These are phyloP conservation scores for Lactifluus pinguis DNA, from an alignment of 768 basidiomycete species.

Conservation along the genomic window DNA sequence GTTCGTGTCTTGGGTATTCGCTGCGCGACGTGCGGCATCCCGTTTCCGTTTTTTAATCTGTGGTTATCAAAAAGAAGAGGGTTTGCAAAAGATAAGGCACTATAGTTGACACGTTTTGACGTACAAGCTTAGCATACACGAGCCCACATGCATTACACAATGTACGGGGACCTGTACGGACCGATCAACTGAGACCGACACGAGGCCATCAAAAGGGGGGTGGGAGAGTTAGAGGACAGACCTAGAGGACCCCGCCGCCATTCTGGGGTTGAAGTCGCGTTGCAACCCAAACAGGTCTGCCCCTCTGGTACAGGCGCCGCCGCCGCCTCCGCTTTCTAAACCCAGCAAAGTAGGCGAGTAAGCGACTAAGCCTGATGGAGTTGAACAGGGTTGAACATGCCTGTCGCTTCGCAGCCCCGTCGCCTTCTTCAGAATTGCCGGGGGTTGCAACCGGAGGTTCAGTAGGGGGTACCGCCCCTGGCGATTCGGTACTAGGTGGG, in stretches of 20 bases:
- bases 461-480: conserved; percentile 9
- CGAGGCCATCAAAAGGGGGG: background rate
- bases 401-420: conserved; percentile 24
- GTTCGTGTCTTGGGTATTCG: conserved; percentile 1
- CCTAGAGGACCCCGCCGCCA: conserved; percentile 81
- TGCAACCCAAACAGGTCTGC: conserved; percentile 74
- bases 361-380: conserved; percentile 10
- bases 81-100: conserved; percentile 5
- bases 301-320: conserved; percentile 43
- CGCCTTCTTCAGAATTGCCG: conserved; percentile 22
- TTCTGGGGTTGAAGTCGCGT: conserved; percentile 78
- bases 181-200: conserved; percentile 18
- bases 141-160: conserved; percentile 82
- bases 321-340: conserved; percentile 33
- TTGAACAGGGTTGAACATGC: conserved; percentile 16
- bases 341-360: background rate
- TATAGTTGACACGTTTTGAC: conserved; percentile 12
- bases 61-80: conserved; percentile 3
- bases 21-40: conserved; percentile 17
- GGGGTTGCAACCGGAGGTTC: conserved; percentile 19
- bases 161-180: conserved; percentile 57
- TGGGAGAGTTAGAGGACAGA: conserved; percentile 27
- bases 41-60: conserved; percentile 21
- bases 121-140: conserved; percentile 77
- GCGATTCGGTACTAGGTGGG: conserved; percentile 19